These are phyloP conservation scores for Thinopyrum elongatum DNA, from an alignment of 176 grass and related monocot genomes.

Conservation along the genomic window DNA sequence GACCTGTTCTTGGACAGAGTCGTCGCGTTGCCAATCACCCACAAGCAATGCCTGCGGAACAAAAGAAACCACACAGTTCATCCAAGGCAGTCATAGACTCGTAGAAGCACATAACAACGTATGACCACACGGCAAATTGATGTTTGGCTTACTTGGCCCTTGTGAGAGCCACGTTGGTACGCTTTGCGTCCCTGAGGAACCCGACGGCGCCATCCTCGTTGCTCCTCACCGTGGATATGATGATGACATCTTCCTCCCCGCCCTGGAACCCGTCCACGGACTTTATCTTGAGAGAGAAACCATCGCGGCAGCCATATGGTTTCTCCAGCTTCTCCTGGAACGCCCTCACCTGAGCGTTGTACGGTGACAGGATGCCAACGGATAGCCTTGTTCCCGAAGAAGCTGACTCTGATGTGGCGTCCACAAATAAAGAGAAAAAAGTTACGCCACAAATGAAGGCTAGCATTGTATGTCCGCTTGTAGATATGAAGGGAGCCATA, in stretches of 20 bases:
- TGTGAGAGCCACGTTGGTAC: background rate
- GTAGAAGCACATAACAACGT: background rate
- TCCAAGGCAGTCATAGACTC: background rate
- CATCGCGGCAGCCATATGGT: background rate
- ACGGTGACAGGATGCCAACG: background rate
- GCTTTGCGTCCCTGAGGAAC: background rate
- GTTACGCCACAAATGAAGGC: background rate
- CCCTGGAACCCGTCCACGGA: background rate
- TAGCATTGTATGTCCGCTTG: background rate
- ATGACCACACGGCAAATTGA: background rate
- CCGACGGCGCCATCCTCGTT: background rate
- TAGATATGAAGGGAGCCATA: background rate
- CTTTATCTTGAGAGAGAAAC: slow-evolving; percentile 1
- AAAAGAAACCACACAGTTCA: background rate
- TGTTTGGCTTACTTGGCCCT: slow-evolving; percentile 8
- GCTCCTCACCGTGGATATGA: slow-evolving; percentile 10
- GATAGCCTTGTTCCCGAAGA: background rate
- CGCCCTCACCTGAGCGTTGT: background rate
- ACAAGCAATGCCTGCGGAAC: background rate
- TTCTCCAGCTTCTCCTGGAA: background rate
- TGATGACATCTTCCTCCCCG: background rate
- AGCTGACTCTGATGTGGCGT: background rate
- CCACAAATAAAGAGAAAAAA: background rate
- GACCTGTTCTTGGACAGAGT: background rate
- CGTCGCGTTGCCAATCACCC: background rate